Conservation (phyloP, 1,284 basidiomycete species). For the Fomes fomentarius region DNA sequence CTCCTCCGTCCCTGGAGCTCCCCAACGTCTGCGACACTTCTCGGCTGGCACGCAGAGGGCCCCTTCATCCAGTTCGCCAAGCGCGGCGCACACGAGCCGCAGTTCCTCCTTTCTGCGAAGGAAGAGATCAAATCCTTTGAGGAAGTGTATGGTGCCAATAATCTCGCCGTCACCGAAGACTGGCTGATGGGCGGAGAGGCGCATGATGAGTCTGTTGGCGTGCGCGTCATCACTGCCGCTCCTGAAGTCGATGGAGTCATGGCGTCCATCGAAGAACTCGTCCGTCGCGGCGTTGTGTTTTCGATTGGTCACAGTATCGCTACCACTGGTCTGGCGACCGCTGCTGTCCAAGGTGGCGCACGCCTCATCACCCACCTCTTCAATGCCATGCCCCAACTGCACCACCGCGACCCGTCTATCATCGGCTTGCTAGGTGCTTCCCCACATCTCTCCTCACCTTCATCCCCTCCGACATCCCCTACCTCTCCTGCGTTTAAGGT, state of each 20-base stretch:
- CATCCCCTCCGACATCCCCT: constrained; percentile 32
- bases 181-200: constrained; percentile 57
- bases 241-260: constrained; percentile 87
- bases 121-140: constrained; percentile 69
- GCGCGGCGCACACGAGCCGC: constrained; percentile 79
- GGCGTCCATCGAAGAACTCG: constrained; percentile 63
- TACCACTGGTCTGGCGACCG: constrained; percentile 66
- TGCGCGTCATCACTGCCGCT: constrained; percentile 85
- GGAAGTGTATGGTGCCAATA: constrained; percentile 70
- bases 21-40: constrained; percentile 63
- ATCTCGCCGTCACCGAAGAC: constrained; percentile 63
- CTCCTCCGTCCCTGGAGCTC: constrained; percentile 67
- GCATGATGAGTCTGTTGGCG: constrained; percentile 50
- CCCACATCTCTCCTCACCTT: constrained; percentile 54
- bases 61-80: constrained; percentile 83
- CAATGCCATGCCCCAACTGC: constrained; percentile 90
- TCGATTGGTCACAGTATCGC: constrained; percentile 85
- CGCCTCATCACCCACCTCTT: constrained; percentile 89
- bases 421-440: constrained; percentile 86
- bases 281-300: constrained; percentile 71
- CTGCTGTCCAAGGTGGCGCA: constrained; percentile 71
- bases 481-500: constrained; percentile 20
- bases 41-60: constrained; percentile 91
- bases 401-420: constrained; percentile 84
- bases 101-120: constrained; percentile 67